A percentile compares a stretch with the other conserved stretches of the same genome.
Conservation (phyloP, 495 filamentous ascomycete genomes). For the Aspergillus baeticus region DNA sequence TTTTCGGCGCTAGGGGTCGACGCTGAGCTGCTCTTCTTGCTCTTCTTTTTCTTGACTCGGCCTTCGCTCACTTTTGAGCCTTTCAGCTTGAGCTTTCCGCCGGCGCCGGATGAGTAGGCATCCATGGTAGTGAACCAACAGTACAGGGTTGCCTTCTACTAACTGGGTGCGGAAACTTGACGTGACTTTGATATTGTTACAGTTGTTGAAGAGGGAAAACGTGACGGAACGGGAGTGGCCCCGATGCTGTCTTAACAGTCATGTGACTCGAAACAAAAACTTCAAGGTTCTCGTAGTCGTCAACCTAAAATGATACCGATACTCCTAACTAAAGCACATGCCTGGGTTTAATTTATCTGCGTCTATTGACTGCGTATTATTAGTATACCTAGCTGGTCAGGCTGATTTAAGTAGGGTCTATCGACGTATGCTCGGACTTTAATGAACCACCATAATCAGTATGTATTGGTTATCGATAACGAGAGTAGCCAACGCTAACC, state of each 20-base stretch:
- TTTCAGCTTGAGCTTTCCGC: slow-evolving; percentile 79
- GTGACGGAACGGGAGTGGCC: slow-evolving; percentile 3
- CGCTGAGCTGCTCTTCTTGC: slow-evolving; percentile 57
- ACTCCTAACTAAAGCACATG: no score
- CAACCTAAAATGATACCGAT: not conserved
- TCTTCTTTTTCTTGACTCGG: slow-evolving; percentile 56
- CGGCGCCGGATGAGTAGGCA: slow-evolving; percentile 66
- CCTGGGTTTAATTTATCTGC: no score
- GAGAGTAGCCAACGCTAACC: not conserved
- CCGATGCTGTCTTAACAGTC: not conserved
- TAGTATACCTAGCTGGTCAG: no score
- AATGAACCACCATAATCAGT: no score
- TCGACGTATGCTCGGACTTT: no score
- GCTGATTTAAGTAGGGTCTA: no score
- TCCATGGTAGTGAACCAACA: slow-evolving; percentile 29
- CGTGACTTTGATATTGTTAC: not conserved
- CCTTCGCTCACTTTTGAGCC: slow-evolving; percentile 57
- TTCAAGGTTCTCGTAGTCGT: no score
- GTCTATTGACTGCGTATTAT: no score
- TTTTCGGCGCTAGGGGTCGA: slow-evolving; percentile 14
- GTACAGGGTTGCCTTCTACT: not conserved
- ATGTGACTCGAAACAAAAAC: not conserved
- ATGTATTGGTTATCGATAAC: no score
- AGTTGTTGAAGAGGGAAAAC: not conserved
- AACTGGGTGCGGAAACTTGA: not conserved